Evolutionary conservation across 1,139 yeast genomes (phyloP).

Genomic region (Yamadazyma sp.): DNA sequence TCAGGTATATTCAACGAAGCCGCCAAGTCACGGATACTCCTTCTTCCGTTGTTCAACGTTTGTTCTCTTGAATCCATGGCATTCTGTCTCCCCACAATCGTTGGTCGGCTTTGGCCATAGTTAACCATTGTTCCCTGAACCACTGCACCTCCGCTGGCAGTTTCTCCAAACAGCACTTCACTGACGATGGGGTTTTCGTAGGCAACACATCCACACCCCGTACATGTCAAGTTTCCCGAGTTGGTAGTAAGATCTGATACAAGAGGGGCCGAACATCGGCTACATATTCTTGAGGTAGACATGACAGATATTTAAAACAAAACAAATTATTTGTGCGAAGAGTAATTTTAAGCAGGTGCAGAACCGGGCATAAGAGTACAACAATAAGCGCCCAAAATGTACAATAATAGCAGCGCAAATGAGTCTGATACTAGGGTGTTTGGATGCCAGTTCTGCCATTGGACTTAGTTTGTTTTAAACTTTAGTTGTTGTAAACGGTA

Average conservation of each 20-base stretch:
- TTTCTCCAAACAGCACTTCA: slow-evolving; percentile 92
- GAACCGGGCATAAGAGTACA: no score
- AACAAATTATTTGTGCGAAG: no score
- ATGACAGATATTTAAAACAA: not conserved
- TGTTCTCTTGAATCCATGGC: slow-evolving; percentile 86
- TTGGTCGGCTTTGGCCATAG: slow-evolving; percentile 81
- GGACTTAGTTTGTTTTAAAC: no score
- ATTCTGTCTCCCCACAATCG: slow-evolving; percentile 61
- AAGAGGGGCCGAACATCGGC: slow-evolving; percentile 18
- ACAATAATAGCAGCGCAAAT: no score
- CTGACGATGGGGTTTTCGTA: slow-evolving; percentile 94
- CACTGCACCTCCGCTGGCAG: slow-evolving; percentile 89
- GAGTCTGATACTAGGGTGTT: no score
- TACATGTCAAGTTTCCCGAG: slow-evolving; percentile 78
- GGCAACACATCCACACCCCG: slow-evolving; percentile 78
- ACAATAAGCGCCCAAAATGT: no score
- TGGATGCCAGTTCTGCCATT: no score
- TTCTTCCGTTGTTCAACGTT: slow-evolving; percentile 77
- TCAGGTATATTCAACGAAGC: slow-evolving; percentile 77
- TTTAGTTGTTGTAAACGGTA: no score
- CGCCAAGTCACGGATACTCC: slow-evolving; percentile 78
- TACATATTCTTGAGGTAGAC: slow-evolving; percentile 4
- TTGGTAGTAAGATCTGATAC: slow-evolving; percentile 46
- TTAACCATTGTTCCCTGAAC: slow-evolving; percentile 94
- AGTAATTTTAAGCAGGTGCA: no score